Conservation (phyloP, 208 protist species). For the Hexamita inflata region DNA sequence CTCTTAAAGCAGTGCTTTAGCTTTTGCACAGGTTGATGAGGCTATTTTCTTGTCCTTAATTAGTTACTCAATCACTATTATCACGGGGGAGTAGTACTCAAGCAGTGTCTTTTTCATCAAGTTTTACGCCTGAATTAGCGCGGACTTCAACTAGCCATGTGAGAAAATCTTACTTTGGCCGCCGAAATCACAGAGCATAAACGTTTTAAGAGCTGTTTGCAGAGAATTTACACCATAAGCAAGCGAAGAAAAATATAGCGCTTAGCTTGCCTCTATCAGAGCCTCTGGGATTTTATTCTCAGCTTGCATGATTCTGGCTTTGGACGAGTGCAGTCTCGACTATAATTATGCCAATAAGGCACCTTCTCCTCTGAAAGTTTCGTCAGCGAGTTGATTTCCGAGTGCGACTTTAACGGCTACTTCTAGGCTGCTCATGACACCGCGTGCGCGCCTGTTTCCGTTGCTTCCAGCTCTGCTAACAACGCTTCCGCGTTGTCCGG, state of each 20-base stretch:
- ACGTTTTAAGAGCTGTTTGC: background rate
- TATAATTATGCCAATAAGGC: constrained; percentile 2
- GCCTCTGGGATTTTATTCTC: constrained; percentile 4
- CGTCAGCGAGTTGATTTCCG: background rate
- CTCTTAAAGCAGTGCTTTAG: background rate
- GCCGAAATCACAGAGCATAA: background rate
- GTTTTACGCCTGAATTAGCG: background rate
- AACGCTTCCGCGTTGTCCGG: too few relatives aligned
- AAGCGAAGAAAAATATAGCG: background rate
- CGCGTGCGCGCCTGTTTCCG: too few relatives aligned
- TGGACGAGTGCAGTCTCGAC: background rate
- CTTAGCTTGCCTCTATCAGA: background rate
- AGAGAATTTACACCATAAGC: background rate
- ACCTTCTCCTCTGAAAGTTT: background rate
- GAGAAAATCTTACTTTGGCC: too few relatives aligned
- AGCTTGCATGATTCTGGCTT: background rate
- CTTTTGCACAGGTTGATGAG: background rate
- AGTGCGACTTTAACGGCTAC: too few relatives aligned
- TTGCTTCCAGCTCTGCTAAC: too few relatives aligned
- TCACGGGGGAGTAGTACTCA: background rate
- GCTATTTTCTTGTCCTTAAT: background rate
- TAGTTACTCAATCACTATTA: background rate
- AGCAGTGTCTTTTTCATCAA: background rate
- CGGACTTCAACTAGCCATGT: background rate
- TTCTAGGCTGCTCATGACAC: too few relatives aligned